Evolutionary conservation across 2,329 filamentous ascomycete species (phyloP).

Genomic region (Coniochaeta pulveracea): DNA sequence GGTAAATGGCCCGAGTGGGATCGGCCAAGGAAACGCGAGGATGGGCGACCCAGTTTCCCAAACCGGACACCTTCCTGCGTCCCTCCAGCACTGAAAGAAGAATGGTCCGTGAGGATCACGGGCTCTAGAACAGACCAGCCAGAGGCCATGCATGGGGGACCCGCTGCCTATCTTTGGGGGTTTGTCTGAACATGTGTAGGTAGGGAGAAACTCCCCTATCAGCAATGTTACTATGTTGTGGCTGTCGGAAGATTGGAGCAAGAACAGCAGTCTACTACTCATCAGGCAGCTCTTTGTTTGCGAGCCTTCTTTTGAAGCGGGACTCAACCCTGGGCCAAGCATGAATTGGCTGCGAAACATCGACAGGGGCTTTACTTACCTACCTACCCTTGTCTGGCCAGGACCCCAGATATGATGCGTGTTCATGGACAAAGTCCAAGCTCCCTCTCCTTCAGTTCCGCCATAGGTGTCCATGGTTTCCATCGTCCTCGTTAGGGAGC

Average conservation of each 20-base stretch:
- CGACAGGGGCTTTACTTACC: slow-evolving; percentile 15
- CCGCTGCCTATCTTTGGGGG: slow-evolving; percentile 2
- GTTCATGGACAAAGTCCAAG: not conserved
- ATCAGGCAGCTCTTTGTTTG: slow-evolving; percentile 15
- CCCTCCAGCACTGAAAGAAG: slow-evolving; percentile 2
- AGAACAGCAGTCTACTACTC: slow-evolving; percentile 5
- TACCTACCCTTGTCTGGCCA: slow-evolving; percentile 12
- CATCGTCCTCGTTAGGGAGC: slow-evolving; percentile 5
- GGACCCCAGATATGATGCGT: slow-evolving; percentile 6
- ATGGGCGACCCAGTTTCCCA: slow-evolving; percentile 1
- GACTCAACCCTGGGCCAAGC: slow-evolving; percentile 22
- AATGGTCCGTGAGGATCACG: slow-evolving; percentile 2
- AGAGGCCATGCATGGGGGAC: too few relatives aligned
- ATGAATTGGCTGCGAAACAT: slow-evolving; percentile 27
- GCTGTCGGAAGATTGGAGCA: not conserved
- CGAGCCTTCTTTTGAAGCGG: slow-evolving; percentile 36
- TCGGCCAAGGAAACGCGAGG: not conserved
- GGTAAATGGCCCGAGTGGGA: too few relatives aligned
- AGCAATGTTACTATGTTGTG: not conserved
- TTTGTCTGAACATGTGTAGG: not conserved
- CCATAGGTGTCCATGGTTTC: slow-evolving; percentile 5
- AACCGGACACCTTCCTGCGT: slow-evolving; percentile 3
- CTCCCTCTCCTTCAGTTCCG: too few relatives aligned
- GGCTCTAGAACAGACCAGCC: slow-evolving; percentile 4
- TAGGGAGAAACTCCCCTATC: too few relatives aligned